phyloP scores from a whole-genome alignment of 1,284 basidiomycete species.

The Pyrrhoderma lamaoense region DNA sequence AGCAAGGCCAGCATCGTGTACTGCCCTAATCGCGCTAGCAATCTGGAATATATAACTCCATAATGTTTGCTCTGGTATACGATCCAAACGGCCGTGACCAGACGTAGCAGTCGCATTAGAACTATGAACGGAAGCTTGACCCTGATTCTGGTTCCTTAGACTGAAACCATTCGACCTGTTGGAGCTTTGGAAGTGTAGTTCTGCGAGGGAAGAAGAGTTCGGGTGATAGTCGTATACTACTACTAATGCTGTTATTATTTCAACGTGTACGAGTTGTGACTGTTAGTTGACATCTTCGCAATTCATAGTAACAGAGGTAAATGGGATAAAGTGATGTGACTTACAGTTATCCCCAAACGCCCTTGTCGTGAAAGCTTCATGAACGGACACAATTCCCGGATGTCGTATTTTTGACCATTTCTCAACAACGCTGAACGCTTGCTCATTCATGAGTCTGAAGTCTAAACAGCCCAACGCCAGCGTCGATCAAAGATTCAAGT shows the following conservation, averaged over 20 bases:
- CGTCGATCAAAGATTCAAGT: background rate
- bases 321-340: conserved; percentile 25
- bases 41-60: conserved; percentile 96
- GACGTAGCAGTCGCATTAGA: background rate
- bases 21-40: conserved; percentile 77
- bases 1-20: conserved; percentile 80
- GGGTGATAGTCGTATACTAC: conserved; percentile 92
- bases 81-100: conserved; percentile 18
- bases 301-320: background rate
- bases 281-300: background rate
- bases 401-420: conserved; percentile 84
- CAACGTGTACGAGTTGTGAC: conserved; percentile 5
- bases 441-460: conserved; percentile 76
- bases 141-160: too few relatives aligned
- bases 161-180: conserved; percentile 4
- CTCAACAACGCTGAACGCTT: conserved; percentile 80
- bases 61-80: conserved; percentile 74
- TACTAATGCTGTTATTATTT: conserved; percentile 69
- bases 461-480: conserved; percentile 37
- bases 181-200: conserved; percentile 53
- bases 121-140: too few relatives aligned
- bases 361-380: conserved; percentile 93
- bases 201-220: conserved; percentile 76
- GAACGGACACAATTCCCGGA: conserved; percentile 79
- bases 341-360: conserved; percentile 90